phyloP scores from a whole-genome alignment of 352 stramenopile genomes.

The Aphanomyces invadans region DNA sequence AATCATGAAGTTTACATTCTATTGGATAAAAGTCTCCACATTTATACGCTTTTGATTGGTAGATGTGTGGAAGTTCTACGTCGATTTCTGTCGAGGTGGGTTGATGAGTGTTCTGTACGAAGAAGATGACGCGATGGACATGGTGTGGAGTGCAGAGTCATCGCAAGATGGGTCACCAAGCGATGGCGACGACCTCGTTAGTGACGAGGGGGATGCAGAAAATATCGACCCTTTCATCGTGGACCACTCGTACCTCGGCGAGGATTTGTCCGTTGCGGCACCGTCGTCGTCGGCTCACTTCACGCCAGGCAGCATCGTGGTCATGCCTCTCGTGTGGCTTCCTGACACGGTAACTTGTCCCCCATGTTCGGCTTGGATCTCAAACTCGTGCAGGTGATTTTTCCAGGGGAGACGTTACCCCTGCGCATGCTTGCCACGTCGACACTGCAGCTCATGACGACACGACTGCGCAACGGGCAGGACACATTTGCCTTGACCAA shows the following conservation, averaged over 20 bases:
- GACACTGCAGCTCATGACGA: constrained; percentile 29
- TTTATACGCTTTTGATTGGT: not conserved
- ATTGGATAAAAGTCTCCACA: too few relatives aligned
- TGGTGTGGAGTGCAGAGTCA: not conserved
- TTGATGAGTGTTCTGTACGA: not conserved
- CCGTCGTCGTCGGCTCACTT: constrained; percentile 38
- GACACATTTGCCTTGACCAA: constrained; percentile 22
- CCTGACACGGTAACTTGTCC: constrained; percentile 52
- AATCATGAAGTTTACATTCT: too few relatives aligned
- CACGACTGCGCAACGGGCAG: constrained; percentile 6
- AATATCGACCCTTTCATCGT: constrained; percentile 1
- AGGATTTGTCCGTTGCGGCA: constrained; percentile 50
- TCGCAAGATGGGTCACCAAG: not conserved
- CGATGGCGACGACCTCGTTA: not conserved
- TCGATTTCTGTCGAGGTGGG: not conserved
- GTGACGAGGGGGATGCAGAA: not conserved
- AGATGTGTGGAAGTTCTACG: not conserved
- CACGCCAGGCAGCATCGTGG: constrained; percentile 41
- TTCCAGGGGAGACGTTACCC: constrained; percentile 68
- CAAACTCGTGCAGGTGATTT: constrained; percentile 54
- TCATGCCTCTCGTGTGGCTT: constrained; percentile 61
- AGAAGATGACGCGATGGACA: not conserved
- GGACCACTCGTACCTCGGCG: constrained; percentile 62
- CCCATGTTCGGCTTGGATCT: too few relatives aligned
- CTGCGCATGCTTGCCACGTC: constrained; percentile 62